phyloP scores from a whole-genome alignment of 2,329 filamentous ascomycete species.

The Talaromyces verruculosus region DNA sequence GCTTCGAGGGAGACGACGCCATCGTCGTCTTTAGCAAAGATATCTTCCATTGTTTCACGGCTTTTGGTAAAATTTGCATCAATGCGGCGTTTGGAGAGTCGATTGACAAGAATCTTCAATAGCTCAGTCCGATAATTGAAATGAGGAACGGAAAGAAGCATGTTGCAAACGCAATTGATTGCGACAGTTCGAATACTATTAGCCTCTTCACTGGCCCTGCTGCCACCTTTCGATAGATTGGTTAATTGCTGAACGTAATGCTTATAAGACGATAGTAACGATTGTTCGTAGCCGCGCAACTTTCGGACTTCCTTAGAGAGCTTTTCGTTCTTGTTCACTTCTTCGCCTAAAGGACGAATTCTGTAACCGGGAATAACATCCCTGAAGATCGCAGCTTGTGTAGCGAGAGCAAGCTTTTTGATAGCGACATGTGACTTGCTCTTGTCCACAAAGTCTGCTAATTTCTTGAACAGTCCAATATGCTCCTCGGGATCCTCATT shows the following conservation, averaged over 20 bases:
- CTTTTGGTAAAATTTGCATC: constrained; percentile 78
- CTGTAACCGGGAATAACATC: constrained; percentile 95
- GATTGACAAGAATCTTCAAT: constrained; percentile 80
- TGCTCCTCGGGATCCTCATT: constrained; percentile 95
- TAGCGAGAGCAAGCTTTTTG: constrained; percentile 80
- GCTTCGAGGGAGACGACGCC: constrained; percentile 85
- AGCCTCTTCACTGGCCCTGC: constrained; percentile 31
- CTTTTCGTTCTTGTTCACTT: constrained; percentile 69
- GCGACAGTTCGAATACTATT: constrained; percentile 67
- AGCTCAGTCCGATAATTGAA: constrained; percentile 95
- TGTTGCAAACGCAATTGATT: constrained; percentile 78
- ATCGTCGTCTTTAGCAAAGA: constrained; percentile 87
- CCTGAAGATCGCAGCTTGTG: constrained; percentile 88
- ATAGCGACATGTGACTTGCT: constrained; percentile 64
- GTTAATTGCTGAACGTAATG: constrained; percentile 75
- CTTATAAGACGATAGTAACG: constrained; percentile 81
- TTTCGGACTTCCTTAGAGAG: constrained; percentile 88
- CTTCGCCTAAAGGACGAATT: constrained; percentile 78
- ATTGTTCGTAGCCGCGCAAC: constrained; percentile 81
- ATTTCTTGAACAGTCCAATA: constrained; percentile 70
- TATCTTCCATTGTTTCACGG: constrained; percentile 71
- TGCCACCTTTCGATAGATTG: constrained; percentile 61
- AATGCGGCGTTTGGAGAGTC: constrained; percentile 70
- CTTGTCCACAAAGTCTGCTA: constrained; percentile 68
- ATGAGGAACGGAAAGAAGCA: constrained; percentile 81